Base-by-base conservation (phyloP, 257 asterid species). In the Gynochthodes officinalis region DNA sequence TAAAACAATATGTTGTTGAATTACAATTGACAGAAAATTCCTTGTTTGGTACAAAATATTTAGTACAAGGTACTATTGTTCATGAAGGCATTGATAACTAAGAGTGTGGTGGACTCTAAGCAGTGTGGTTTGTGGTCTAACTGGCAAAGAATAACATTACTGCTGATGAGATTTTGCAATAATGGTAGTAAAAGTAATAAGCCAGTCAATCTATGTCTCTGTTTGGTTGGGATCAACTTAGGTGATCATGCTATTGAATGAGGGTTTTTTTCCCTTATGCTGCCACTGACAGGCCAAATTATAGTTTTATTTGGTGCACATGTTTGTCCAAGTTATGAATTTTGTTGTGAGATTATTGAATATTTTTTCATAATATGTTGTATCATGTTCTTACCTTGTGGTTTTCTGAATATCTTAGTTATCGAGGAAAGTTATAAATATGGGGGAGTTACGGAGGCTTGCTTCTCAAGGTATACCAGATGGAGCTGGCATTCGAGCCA, bases 401-500 rank as follows among this genome's bases (percentile, higher is more conserved):
- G 10, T 46, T 2, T 4, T 19, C 37, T 40, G 33, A 18, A 15
- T 55, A 39, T 52, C 1, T 66, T 71, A 94, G 98, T 72, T 94
- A 77, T 89, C 98, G 43, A 89, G 83, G 84, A 94, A 91, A 87
- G 86, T 86, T 32, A 80, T 94, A 83, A 85, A 89, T 70, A 76
- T 89, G 88, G 96, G 90, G 52, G 97, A 89, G 81, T 78, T 94
- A 61, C 79, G 97, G 83, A 91, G 80, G 84, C 81, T 94, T 54
- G 92, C 96, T 72, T 87, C 92, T 13, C 97, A 88, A 80, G 96
- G 98, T 67, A 69, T 89, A 76, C 96, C 97, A 6, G 97, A 91
- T 74, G 97, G 89, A 78, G 89, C 88, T 80, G 96, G 97, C 67
- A 84, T 91, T 76, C 98, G 97, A 27, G 84, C 98, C 54, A 83